Percentiles rank a stretch among this genome's conserved stretches.
phyloP scores from a whole-genome alignment of 2,329 filamentous ascomycete genomes.

The Fusarium sp. region DNA sequence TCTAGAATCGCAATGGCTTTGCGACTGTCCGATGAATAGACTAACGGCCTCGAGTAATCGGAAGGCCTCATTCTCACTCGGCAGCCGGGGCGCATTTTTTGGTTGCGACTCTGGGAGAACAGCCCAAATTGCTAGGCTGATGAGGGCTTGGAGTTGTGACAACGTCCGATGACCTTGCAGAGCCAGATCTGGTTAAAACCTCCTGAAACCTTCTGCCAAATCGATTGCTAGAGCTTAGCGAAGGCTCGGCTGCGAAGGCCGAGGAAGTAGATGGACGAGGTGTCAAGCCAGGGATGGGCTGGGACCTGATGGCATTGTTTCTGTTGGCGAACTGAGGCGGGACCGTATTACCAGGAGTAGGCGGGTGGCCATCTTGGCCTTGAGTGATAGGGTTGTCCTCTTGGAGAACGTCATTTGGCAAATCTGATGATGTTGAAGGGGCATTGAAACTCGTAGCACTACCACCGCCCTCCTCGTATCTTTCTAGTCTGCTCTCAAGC shows the following conservation, averaged over 20 bases:
- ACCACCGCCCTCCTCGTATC: neutral
- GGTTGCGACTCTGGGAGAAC: neutral
- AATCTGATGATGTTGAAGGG: neutral
- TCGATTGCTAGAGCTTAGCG: neutral
- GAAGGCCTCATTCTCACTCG: neutral
- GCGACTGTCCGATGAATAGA: neutral
- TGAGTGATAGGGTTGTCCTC: neutral
- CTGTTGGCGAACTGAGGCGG: neutral
- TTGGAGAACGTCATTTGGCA: neutral
- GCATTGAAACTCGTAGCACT: neutral
- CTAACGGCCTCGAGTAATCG: constrained; percentile 1
- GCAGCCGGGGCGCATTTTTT: neutral
- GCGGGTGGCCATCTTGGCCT: neutral
- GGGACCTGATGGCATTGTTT: neutral
- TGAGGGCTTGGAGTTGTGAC: neutral
- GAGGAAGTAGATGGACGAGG: neutral
- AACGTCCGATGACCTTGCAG: neutral
- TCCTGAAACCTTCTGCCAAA: neutral
- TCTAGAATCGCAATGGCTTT: constrained; percentile 1
- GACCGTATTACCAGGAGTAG: neutral
- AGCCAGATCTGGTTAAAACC: neutral
- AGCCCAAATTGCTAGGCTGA: neutral
- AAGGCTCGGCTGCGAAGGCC: neutral
- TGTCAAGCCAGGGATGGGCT: neutral
- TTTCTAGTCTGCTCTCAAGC: neutral